These are phyloP conservation scores for Centrapalus pauciflorus DNA, from an alignment of 129 eudicot species.

Conservation along the genomic window DNA sequence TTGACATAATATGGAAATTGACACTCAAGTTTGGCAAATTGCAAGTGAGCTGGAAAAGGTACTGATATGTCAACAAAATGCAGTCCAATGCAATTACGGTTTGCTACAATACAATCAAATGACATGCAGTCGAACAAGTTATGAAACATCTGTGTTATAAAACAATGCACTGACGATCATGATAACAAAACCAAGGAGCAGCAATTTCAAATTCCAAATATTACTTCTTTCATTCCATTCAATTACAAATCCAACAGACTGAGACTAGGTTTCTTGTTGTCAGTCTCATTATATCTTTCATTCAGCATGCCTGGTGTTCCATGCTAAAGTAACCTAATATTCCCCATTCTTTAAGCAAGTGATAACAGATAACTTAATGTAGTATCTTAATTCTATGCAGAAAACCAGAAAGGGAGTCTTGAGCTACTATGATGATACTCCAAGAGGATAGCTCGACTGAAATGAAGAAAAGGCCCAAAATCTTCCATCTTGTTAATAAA, in stretches of 20 bases:
- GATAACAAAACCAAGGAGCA: neutral
- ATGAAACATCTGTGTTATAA: neutral
- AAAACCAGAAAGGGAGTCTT: too few species aligned
- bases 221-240: neutral
- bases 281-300: neutral
- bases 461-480: too few species aligned
- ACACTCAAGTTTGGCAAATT: neutral
- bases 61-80: neutral
- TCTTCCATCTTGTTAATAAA: too few species aligned
- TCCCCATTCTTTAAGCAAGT: neutral
- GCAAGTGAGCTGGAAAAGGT: neutral
- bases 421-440: too few species aligned
- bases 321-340: neutral
- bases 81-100: neutral
- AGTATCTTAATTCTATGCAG: neutral
- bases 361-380: neutral
- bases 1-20: neutral
- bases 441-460: too few species aligned
- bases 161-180: neutral
- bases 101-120: neutral
- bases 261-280: neutral
- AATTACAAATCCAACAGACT: neutral
- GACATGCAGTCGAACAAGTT: neutral
- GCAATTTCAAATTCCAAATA: neutral
- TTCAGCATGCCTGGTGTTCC: neutral